phyloP scores from a whole-genome alignment of 2,329 filamentous ascomycete genomes.

The Sporothrix dimorphospora region DNA sequence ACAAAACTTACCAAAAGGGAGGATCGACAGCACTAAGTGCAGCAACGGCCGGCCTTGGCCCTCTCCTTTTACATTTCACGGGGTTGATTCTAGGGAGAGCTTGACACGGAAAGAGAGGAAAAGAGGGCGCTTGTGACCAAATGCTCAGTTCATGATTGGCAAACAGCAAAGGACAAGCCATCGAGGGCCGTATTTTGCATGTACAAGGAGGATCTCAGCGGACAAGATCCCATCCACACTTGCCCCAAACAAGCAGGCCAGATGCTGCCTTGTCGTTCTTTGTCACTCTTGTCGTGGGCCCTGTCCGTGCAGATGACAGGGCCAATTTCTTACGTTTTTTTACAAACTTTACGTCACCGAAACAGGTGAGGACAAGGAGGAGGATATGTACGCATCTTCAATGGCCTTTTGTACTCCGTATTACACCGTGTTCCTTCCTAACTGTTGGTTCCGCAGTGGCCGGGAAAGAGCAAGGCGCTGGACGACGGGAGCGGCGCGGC shows the following conservation, averaged over 20 bases:
- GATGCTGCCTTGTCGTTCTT: background rate
- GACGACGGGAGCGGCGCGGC: background rate
- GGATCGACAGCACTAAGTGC: background rate
- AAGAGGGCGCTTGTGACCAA: slow-evolving; percentile 19
- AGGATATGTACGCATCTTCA: background rate
- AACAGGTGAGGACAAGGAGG: background rate
- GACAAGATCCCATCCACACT: slow-evolving; percentile 7
- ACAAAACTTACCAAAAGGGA: background rate
- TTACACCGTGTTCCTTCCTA: background rate
- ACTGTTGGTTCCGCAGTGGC: background rate
- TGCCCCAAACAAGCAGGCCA: slow-evolving; percentile 28
- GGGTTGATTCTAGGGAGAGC: background rate
- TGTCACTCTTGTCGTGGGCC: background rate
- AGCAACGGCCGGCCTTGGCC: background rate
- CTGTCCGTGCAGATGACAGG: background rate
- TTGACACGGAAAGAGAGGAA: no score
- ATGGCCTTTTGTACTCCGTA: background rate
- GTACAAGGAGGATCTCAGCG: background rate
- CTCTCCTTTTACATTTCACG: background rate
- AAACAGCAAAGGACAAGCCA: background rate
- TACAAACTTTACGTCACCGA: slow-evolving; percentile 21
- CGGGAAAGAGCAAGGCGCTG: background rate
- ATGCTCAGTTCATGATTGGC: slow-evolving; percentile 13
- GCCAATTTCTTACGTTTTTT: background rate
- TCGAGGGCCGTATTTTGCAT: background rate